These are phyloP conservation scores for Salix purpurea DNA, from an alignment of 345 rosid species.

Conservation along the genomic window DNA sequence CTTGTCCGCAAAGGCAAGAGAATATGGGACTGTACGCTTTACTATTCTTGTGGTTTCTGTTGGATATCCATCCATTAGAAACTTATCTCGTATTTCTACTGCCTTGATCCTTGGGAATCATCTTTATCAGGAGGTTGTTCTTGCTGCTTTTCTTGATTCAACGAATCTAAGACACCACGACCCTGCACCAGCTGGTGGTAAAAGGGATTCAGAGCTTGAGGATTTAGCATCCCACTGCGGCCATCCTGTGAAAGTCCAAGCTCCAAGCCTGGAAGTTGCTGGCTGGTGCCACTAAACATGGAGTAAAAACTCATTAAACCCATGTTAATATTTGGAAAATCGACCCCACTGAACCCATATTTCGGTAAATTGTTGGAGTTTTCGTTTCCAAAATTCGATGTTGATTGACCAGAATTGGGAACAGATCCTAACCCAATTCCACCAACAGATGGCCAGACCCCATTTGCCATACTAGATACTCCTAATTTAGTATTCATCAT, in stretches of 20 bases:
- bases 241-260: constrained; percentile 33
- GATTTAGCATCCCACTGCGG: constrained; percentile 2
- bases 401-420: constrained; percentile 19
- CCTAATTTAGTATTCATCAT: constrained; percentile 48
- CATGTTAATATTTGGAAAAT: constrained; percentile 27
- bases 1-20: constrained; percentile 7
- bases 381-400: constrained; percentile 8
- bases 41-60: not conserved
- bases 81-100: constrained; percentile 20
- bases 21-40: not conserved
- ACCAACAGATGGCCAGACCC: constrained; percentile 39
- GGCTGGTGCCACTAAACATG: constrained; percentile 20
- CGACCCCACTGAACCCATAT: constrained; percentile 22
- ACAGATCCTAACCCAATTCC: constrained; percentile 45
- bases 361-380: constrained; percentile 9
- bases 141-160: constrained; percentile 11
- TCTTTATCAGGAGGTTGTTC: constrained; percentile 15
- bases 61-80: not conserved
- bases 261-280: constrained; percentile 29
- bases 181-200: constrained; percentile 26
- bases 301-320: constrained; percentile 32
- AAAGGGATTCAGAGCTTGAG: constrained; percentile 39
- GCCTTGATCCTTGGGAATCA: constrained; percentile 26
- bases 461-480: constrained; percentile 29
- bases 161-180: constrained; percentile 18